Conservation (phyloP, 768 basidiomycete species). For the Russula virescens region DNA sequence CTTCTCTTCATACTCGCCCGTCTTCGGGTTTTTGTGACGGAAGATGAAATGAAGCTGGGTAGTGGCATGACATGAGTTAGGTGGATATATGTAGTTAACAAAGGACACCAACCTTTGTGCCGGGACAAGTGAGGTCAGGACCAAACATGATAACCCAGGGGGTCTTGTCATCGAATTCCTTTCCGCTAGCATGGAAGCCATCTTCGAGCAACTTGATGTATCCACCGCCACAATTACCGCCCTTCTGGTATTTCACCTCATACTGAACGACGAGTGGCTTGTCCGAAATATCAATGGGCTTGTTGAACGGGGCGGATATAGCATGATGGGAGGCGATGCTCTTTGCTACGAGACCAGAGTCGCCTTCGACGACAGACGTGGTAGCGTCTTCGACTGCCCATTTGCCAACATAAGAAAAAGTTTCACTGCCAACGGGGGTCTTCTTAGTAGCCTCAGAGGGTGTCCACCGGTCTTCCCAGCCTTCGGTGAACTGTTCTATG, state of each 20-base stretch:
- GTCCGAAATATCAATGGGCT: slow-evolving; percentile 71
- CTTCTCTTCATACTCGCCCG: slow-evolving; percentile 94
- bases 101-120: slow-evolving; percentile 61
- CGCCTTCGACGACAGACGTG: slow-evolving; percentile 69
- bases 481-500: slow-evolving; percentile 92
- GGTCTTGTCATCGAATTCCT: slow-evolving; percentile 91
- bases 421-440: slow-evolving; percentile 93
- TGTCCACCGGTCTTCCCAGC: slow-evolving; percentile 91
- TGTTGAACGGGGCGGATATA: slow-evolving; percentile 86
- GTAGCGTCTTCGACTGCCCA: slow-evolving; percentile 94
- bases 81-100: not conserved
- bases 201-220: slow-evolving; percentile 95
- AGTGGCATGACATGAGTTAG: not conserved
- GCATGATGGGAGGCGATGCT: slow-evolving; percentile 98
- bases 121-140: slow-evolving; percentile 90
- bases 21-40: slow-evolving; percentile 92
- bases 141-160: slow-evolving; percentile 98
- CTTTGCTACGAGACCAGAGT: slow-evolving; percentile 91
- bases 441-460: slow-evolving; percentile 97
- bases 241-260: slow-evolving; percentile 99
- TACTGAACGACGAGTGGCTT: slow-evolving; percentile 95
- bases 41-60: slow-evolving; percentile 95
- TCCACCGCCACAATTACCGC: slow-evolving; percentile 98
- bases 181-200: slow-evolving; percentile 88
- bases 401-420: slow-evolving; percentile 93